Percentiles rank a stretch among this genome's conserved stretches.
phyloP scores from a whole-genome alignment of 257 asterid species.

The Marsdenia floribunda region DNA sequence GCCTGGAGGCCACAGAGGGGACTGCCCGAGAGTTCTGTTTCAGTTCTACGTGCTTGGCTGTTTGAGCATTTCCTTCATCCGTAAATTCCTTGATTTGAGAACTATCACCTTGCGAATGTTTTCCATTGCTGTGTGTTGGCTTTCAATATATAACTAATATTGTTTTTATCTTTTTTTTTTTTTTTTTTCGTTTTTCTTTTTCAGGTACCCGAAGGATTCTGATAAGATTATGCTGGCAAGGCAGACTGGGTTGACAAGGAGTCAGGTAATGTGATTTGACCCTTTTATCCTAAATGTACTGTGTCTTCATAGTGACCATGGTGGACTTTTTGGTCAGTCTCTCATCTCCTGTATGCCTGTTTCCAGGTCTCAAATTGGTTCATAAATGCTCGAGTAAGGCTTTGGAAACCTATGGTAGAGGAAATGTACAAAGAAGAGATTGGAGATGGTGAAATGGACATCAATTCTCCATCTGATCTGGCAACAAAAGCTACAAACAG shows the following conservation, averaged over 20 bases:
- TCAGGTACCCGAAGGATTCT: constrained; percentile 85
- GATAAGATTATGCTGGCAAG: constrained; percentile 89
- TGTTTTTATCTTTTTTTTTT: background rate
- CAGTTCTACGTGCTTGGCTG: constrained; percentile 85
- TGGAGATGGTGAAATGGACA: constrained; percentile 51
- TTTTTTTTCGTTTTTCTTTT: constrained; percentile 14
- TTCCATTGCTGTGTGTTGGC: background rate
- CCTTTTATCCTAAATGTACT: background rate
- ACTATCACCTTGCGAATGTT: too few relatives aligned
- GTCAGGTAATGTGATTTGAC: constrained; percentile 53
- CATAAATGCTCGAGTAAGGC: constrained; percentile 88
- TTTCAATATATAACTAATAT: background rate
- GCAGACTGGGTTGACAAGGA: constrained; percentile 83
- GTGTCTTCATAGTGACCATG: background rate
- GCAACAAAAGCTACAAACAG: constrained; percentile 26
- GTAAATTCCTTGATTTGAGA: constrained; percentile 30
- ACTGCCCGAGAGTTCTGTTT: constrained; percentile 73
- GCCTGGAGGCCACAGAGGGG: constrained; percentile 98
- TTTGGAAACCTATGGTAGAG: constrained; percentile 98
- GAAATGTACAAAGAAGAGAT: constrained; percentile 93
- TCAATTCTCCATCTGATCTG: constrained; percentile 57
- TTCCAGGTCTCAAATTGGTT: constrained; percentile 95
- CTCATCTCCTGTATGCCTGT: background rate
- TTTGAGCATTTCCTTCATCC: constrained; percentile 94
- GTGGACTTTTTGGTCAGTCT: background rate